phyloP scores from a whole-genome alignment of 768 basidiomycete species.

The Glaciozyma antarctica region DNA sequence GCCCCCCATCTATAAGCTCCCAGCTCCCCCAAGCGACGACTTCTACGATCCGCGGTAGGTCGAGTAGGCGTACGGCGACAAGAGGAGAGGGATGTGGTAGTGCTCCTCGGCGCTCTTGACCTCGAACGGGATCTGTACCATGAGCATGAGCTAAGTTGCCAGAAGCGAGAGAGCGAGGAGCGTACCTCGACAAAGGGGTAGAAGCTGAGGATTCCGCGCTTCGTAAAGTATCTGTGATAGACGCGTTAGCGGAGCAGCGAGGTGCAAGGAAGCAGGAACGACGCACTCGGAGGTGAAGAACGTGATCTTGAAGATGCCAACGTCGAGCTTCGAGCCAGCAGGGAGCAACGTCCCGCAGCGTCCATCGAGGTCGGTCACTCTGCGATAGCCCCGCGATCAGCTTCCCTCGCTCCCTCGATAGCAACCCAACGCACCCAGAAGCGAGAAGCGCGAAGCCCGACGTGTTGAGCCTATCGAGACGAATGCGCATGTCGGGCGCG shows the following conservation, averaged over 20 bases:
- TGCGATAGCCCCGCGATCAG: slow-evolving; percentile 7
- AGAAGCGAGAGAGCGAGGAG: neutral
- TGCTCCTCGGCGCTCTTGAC: slow-evolving; percentile 34
- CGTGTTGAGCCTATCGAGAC: slow-evolving; percentile 34
- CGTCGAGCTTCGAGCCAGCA: slow-evolving; percentile 15
- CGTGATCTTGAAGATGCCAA: slow-evolving; percentile 37
- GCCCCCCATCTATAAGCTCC: neutral
- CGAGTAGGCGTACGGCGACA: slow-evolving; percentile 36
- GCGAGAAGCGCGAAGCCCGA: slow-evolving; percentile 34
- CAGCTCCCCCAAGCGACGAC: neutral
- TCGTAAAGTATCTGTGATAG: slow-evolving; percentile 28
- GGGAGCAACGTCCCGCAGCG: slow-evolving; percentile 32
- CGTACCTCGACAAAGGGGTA: slow-evolving; percentile 38
- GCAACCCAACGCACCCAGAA: slow-evolving; percentile 25
- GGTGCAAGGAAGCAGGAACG: slow-evolving; percentile 25
- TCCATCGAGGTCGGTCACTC: slow-evolving; percentile 36
- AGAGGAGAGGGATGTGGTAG: slow-evolving; percentile 37
- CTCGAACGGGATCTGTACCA: slow-evolving; percentile 36
- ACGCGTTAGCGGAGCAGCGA: neutral
- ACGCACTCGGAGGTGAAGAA: slow-evolving; percentile 35
- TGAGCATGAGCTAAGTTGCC: neutral
- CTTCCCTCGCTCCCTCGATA: neutral
- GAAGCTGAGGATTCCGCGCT: slow-evolving; percentile 29
- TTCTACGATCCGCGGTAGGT: slow-evolving; percentile 36
- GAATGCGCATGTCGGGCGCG: slow-evolving; percentile 33